Conservation (phyloP, 768 basidiomycete species). For the Pulveroboletus sp. region DNA sequence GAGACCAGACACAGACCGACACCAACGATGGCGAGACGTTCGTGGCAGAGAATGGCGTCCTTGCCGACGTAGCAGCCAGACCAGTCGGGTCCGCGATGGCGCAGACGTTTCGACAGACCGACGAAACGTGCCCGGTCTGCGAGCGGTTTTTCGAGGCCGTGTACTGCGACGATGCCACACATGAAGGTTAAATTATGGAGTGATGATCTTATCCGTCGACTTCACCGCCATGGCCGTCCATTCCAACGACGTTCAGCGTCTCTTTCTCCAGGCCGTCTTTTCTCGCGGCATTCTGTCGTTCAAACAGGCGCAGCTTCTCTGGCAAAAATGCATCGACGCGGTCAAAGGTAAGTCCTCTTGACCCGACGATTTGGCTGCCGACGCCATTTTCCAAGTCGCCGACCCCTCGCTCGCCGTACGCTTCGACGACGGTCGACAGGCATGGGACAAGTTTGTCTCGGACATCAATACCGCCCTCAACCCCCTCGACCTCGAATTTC, state of each 20-base stretch:
- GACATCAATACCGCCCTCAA: slow-evolving; percentile 63
- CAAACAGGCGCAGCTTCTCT: slow-evolving; percentile 61
- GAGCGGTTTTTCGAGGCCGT: slow-evolving; percentile 72
- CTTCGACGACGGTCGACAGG: slow-evolving; percentile 38
- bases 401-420: slow-evolving; percentile 49
- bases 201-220: neutral
- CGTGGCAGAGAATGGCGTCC: slow-evolving; percentile 83
- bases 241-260: slow-evolving; percentile 63
- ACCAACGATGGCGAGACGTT: slow-evolving; percentile 96
- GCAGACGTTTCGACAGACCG: slow-evolving; percentile 82
- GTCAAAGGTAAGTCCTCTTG: slow-evolving; percentile 52
- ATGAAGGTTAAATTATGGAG: slow-evolving; percentile 51
- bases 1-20: slow-evolving; percentile 62
- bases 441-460: slow-evolving; percentile 61
- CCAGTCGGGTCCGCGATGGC: slow-evolving; percentile 98
- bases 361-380: neutral
- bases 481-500: slow-evolving; percentile 71
- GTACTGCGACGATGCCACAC: slow-evolving; percentile 92
- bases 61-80: slow-evolving; percentile 90
- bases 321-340: slow-evolving; percentile 63
- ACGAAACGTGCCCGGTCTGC: slow-evolving; percentile 72
- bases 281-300: slow-evolving; percentile 69
- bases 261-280: slow-evolving; percentile 78
- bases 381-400: slow-evolving; percentile 41
- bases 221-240: slow-evolving; percentile 37